Evolutionary conservation across 495 filamentous ascomycete genomes (phyloP), one percentile per base, ranked within the genome.

Genomic region (Sabuloglossum arenarium): DNA sequence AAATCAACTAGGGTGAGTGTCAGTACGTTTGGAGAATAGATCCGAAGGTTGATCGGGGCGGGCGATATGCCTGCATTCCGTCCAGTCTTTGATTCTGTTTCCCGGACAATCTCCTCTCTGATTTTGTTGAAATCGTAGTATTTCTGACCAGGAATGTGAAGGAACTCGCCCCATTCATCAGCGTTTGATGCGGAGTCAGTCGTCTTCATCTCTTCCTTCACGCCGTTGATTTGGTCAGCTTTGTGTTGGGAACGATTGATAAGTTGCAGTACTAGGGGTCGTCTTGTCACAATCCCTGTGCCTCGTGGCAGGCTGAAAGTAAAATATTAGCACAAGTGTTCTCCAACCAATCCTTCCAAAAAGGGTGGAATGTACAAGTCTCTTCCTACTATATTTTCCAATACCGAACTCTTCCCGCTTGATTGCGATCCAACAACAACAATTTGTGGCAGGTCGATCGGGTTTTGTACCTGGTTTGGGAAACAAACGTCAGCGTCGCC

Each of bases 51-150:
- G 73, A 99, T 99, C 19, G 93, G 93, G 19, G 82, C 80, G 28
- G 93, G 86, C 55, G 88, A 95, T 68, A 99, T 97, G 65, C 87
- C 88, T n/a, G 84, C 84, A 72, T 97, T 97, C 58, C 82, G 79
- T 54, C 93, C 93, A 55, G 93, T 91, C 75, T 99, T 99, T 57
- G 80, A 78, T 60, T 97, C 93, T 52, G 93, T 99, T 73, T 99
- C 93, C 64, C 86, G 79, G 57, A 89, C 85, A 63, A 99, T 97
- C 73, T 99, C 93, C 42, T 99, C 93, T 59, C 93, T 80, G 62
- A 99, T 95, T 76, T 96, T 95, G 76, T 94, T 93, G 75, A 99
- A 99, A 70, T 99, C 93, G 73, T 79, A 80, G 76, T 94, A 97
- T 72, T 97, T 97, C 73, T 99, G 85, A 61, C 91, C 91, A 34